These are phyloP conservation scores for Diaporthe sp. DNA, from an alignment of 2,329 filamentous ascomycete genomes.

Conservation along the genomic window DNA sequence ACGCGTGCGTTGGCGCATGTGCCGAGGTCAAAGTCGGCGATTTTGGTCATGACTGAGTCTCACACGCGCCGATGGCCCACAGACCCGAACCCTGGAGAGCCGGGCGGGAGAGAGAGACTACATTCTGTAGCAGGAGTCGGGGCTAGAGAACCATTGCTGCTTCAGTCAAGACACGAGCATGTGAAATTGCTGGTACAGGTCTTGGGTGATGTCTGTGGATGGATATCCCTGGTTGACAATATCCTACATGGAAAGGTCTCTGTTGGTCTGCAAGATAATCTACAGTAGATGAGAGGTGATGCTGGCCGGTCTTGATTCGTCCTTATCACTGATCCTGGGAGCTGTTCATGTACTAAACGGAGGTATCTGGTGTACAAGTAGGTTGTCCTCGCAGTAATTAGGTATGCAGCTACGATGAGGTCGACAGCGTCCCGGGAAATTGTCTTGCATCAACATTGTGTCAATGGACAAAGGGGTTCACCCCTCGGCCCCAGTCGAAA, in stretches of 20 bases:
- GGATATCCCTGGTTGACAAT: neutral
- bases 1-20: slow-evolving; percentile 20
- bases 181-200: slow-evolving; percentile 17
- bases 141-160: neutral
- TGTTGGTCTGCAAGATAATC: neutral
- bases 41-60: neutral
- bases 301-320: neutral
- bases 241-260: neutral
- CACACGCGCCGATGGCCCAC: slow-evolving; percentile 18
- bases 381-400: neutral
- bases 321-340: neutral
- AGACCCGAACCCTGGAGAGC: slow-evolving; percentile 1
- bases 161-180: neutral
- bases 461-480: slow-evolving; percentile 21
- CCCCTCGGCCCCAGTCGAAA: neutral
- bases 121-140: neutral
- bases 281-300: neutral
- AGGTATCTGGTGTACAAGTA: neutral
- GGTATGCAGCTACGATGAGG: neutral
- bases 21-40: slow-evolving; percentile 36
- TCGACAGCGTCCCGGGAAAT: slow-evolving; percentile 33
- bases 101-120: neutral
- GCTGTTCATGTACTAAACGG: neutral
- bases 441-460: slow-evolving; percentile 26
- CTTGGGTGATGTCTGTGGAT: too few relatives aligned